These are phyloP conservation scores for Xylaria telfairii DNA, from an alignment of 495 filamentous ascomycete species.

Conservation along the genomic window DNA sequence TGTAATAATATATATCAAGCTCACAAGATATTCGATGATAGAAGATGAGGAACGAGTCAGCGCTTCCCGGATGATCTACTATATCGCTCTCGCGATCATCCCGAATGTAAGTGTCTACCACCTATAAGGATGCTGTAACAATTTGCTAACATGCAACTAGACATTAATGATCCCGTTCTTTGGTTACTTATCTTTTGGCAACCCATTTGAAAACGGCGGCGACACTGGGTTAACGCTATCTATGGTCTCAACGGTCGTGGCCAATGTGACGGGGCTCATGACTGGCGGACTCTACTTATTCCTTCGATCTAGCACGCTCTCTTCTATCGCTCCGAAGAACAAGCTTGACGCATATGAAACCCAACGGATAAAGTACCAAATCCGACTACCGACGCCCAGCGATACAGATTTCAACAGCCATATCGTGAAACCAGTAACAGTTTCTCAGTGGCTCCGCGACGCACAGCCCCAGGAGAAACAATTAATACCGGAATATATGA, in stretches of 20 bases:
- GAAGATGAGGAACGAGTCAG: conserved; percentile 48
- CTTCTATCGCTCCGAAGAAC: conserved; percentile 48
- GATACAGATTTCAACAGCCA: conserved; percentile 41
- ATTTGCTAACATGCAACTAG: conserved; percentile 35
- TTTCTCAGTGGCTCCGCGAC: conserved; percentile 36
- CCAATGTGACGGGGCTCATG: conserved; percentile 56
- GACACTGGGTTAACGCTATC: conserved; percentile 41
- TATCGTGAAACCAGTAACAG: conserved; percentile 38
- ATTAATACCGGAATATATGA: conserved; percentile 27
- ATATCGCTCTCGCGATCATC: conserved; percentile 46
- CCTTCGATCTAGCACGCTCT: conserved; percentile 51
- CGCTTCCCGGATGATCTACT: conserved; percentile 57
- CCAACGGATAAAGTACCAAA: conserved; percentile 42
- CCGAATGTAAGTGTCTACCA: conserved; percentile 44
- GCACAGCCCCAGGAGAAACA: conserved; percentile 44
- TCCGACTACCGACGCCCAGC: conserved; percentile 30
- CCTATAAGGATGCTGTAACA: neutral
- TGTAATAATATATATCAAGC: conserved; percentile 44
- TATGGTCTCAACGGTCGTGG: conserved; percentile 55
- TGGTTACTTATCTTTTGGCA: conserved; percentile 41
- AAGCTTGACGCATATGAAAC: conserved; percentile 51
- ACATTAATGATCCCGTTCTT: conserved; percentile 54
- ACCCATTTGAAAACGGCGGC: conserved; percentile 31
- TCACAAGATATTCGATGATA: conserved; percentile 48
- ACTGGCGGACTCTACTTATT: conserved; percentile 57